These are phyloP conservation scores for Botrytis cinerea DNA, from an alignment of 2,329 filamentous ascomycete genomes.

Conservation along the genomic window DNA sequence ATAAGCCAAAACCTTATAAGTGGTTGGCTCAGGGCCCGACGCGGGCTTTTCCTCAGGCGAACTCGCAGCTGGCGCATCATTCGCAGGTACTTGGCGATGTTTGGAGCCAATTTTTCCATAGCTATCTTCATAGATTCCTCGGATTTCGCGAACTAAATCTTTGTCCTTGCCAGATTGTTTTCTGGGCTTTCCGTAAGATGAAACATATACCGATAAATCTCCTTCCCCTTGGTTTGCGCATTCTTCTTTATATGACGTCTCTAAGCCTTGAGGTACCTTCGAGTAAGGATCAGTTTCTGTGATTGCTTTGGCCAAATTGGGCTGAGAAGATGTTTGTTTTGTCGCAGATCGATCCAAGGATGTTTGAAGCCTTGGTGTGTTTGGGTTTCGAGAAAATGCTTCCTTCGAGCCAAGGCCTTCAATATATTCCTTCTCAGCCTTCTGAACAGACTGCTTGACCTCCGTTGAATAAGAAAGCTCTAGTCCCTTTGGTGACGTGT, in stretches of 20 bases:
- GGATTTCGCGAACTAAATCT: conserved; percentile 44
- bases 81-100: conserved; percentile 36
- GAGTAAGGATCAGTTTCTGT: conserved; percentile 15
- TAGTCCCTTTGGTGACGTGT: conserved; percentile 21
- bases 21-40: conserved; percentile 30
- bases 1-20: conserved; percentile 69
- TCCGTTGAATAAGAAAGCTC: conserved; percentile 26
- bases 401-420: conserved; percentile 31
- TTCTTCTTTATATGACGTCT: conserved; percentile 23
- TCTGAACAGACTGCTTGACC: conserved; percentile 30
- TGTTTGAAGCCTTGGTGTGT: conserved; percentile 36
- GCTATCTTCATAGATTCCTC: conserved; percentile 46
- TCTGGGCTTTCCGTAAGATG: conserved; percentile 25
- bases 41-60: not conserved
- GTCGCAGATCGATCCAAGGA: conserved; percentile 37
- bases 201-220: conserved; percentile 26
- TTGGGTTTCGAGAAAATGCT: conserved; percentile 32
- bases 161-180: conserved; percentile 34
- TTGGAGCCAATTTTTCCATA: conserved; percentile 45
- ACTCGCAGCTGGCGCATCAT: not conserved
- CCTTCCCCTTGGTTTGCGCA: conserved; percentile 27
- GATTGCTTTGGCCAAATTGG: not conserved
- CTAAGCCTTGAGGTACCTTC: conserved; percentile 23
- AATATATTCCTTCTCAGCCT: conserved; percentile 35
- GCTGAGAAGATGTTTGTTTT: not conserved